These are phyloP conservation scores for Ochromonas danica DNA, from an alignment of 108 stramenopile species.

Conservation along the genomic window DNA sequence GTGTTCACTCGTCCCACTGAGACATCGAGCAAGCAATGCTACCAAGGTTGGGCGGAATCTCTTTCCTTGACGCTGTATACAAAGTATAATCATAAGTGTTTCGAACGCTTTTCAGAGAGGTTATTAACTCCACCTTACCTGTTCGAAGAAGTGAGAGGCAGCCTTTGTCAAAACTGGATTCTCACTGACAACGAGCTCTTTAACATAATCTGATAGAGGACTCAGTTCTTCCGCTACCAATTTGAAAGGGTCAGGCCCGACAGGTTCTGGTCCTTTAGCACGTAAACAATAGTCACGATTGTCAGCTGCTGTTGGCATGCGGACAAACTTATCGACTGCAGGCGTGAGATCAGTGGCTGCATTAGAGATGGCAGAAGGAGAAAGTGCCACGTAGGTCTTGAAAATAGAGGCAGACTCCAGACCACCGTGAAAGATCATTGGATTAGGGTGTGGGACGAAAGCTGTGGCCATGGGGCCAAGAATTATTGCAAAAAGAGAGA, in stretches of 20 bases:
- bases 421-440: too few relatives aligned
- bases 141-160: conserved; percentile 93
- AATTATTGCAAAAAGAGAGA: too few relatives aligned
- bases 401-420: too few relatives aligned
- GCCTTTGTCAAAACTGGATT: conserved; percentile 90
- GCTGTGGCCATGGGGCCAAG: too few relatives aligned
- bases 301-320: background rate
- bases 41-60: conserved; percentile 92
- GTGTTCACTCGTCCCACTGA: background rate
- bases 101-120: background rate
- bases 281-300: background rate
- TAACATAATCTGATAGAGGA: conserved; percentile 88
- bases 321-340: conserved; percentile 10
- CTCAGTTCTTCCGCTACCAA: conserved; percentile 70
- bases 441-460: too few relatives aligned
- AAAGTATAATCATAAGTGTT: background rate
- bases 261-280: background rate
- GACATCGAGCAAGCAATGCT: conserved; percentile 75
- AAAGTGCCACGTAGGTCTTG: too few relatives aligned
- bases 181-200: conserved; percentile 89
- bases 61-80: conserved; percentile 82
- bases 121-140: background rate
- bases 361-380: background rate
- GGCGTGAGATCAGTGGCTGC: background rate
- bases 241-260: conserved; percentile 52